Base-by-base conservation (phyloP, 768 basidiomycete genomes). In the Fistulinella prunicolor region DNA sequence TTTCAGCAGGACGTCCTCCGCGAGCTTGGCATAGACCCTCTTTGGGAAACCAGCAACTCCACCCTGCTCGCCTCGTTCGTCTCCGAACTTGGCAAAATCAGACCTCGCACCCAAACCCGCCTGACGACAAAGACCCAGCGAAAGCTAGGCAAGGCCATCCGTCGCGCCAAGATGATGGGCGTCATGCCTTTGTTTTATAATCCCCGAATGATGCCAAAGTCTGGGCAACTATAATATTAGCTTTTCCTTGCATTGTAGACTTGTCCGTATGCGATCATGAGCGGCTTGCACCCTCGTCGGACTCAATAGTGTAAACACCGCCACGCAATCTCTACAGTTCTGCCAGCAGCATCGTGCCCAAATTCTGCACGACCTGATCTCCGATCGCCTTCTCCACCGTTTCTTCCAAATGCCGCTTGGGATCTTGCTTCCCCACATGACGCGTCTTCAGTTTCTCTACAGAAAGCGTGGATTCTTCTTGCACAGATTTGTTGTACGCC, bases 351-450 rank as follows among this genome's bases (percentile, higher is more conserved):
- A 95, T 95, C 57, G 93, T 95, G 34, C 90, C 94, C 53, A 97
- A 70, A 63, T 89, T 94, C 72, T 96, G 94, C 36, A 94, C 87
- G 44, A 97, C 93, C 68, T 97, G 94, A 68, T 96, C 86, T 3
- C 93, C 94, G 85, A 99, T 97, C 1, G 94, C 94, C 69, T 89
- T 92, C 73, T 98, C 96, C 6, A 97, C 96, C 23, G 90, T 89
- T 70, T 97, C 96, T 60, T 95, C 94, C 54, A 99, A 68, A 74
- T 99, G 96, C 57, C 96, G 82, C 72, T 99, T 99, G 28, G 96
- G 96, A 70, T 97, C 94, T 60, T 94, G 90, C 68, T 95, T 96
- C 48, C 94, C 94, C 58, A 97, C 93, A 69, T 96, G 94, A 57
- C 96, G 83, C 42, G 94, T 97, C 74, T 96, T 96, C 29, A 98